Evolutionary conservation across 2,329 filamentous ascomycete species (phyloP).

Genomic region (Ustulina deusta): DNA sequence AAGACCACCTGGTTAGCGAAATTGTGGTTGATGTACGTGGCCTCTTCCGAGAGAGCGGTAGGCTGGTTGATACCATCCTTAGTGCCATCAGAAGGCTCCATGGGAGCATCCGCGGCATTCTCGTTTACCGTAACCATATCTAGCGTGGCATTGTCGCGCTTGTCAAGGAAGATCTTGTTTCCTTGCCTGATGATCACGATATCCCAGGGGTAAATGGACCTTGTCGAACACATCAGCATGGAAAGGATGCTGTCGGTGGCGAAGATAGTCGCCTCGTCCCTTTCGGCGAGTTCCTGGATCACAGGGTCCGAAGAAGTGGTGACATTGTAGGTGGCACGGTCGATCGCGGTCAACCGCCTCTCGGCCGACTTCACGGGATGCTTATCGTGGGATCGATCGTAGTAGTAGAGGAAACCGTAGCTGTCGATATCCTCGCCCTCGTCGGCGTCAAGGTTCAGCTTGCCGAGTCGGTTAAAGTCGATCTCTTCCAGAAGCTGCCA

Average conservation of each 20-base stretch:
- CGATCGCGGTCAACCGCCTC: constrained; percentile 87
- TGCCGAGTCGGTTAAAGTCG: constrained; percentile 93
- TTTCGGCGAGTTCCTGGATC: constrained; percentile 96
- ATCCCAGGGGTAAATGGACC: constrained; percentile 98
- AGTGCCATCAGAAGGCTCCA: constrained; percentile 90
- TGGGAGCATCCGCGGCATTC: constrained; percentile 93
- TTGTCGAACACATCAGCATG: constrained; percentile 98
- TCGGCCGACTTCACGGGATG: constrained; percentile 88
- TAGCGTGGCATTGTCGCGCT: constrained; percentile 92
- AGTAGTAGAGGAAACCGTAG: constrained; percentile 98
- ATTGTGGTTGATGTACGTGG: constrained; percentile 99
- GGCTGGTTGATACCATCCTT: constrained; percentile 97
- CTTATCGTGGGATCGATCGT: constrained; percentile 96
- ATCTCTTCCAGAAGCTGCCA: constrained; percentile 98
- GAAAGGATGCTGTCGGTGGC: constrained; percentile 97
- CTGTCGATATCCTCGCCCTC: constrained; percentile 95
- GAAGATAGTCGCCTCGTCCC: constrained; percentile 95
- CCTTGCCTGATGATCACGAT: constrained; percentile 92
- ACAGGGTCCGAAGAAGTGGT: constrained; percentile 96
- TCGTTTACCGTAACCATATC: constrained; percentile 99
- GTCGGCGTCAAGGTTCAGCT: constrained; percentile 94
- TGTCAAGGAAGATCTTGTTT: constrained; percentile 98
- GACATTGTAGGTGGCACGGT: constrained; percentile 97
- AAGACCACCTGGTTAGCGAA: constrained; percentile 95
- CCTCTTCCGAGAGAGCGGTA: constrained; percentile 91